Conservation (phyloP, 106 monocot genomes). For the Apostasia shenzhenica region DNA sequence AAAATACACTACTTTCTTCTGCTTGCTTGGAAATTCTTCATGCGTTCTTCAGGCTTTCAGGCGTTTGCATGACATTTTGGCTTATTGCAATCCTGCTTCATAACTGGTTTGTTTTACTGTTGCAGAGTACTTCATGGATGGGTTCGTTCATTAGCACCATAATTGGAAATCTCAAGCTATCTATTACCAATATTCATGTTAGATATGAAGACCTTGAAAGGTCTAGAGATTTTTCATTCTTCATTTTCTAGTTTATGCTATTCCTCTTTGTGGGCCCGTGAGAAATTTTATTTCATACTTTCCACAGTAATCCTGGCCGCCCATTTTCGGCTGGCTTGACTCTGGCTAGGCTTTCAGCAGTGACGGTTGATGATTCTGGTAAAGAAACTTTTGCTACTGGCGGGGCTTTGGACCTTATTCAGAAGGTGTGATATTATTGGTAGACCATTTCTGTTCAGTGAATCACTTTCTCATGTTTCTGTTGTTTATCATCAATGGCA, state of each 20-base stretch:
- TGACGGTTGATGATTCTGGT: constrained; percentile 89
- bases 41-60: not conserved
- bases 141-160: constrained; percentile 93
- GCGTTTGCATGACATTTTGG: not conserved
- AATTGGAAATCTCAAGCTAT: constrained; percentile 96
- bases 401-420: constrained; percentile 81
- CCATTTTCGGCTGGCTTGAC: constrained; percentile 86
- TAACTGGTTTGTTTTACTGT: constrained; percentile 17
- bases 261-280: not conserved
- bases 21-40: too few relatives aligned
- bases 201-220: constrained; percentile 98
- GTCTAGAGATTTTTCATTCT: constrained; percentile 20
- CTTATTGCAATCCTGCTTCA: constrained; percentile 1
- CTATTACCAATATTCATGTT: constrained; percentile 88
- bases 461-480: too few relatives aligned
- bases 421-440: constrained; percentile 48
- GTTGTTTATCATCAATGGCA: too few relatives aligned
- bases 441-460: too few relatives aligned
- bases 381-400: constrained; percentile 96
- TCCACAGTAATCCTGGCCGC: constrained; percentile 92
- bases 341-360: constrained; percentile 75
- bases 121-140: constrained; percentile 87
- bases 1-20: too few relatives aligned
- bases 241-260: not conserved
- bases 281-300: constrained; percentile 17